phyloP scores from a whole-genome alignment of 768 basidiomycete genomes.

The Pleurotus platypus region DNA sequence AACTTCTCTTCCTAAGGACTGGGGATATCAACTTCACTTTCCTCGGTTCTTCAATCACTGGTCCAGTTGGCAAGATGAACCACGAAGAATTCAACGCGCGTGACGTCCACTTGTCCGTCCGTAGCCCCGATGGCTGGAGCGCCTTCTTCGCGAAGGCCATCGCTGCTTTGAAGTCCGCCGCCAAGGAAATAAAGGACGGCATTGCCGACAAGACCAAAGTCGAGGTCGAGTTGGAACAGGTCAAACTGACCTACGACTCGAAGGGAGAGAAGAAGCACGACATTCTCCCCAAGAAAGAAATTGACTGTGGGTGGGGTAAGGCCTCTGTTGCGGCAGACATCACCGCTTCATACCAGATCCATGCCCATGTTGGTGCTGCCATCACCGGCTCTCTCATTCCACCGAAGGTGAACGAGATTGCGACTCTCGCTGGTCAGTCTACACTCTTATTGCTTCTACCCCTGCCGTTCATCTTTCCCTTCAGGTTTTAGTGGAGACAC shows the following conservation, averaged over 20 bases:
- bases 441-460: too few species aligned
- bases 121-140: neutral
- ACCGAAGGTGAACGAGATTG: neutral
- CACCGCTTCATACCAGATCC: neutral
- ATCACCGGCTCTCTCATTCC: slow-evolving; percentile 2
- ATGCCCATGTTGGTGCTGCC: neutral
- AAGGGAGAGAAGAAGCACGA: neutral
- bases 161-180: neutral
- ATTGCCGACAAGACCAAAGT: neutral
- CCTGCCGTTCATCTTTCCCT: too few species aligned
- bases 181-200: neutral
- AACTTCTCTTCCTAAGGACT: too few species aligned
- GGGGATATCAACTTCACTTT: neutral
- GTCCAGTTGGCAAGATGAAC: slow-evolving; percentile 2
- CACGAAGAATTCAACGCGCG: neutral
- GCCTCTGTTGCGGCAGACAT: neutral
- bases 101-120: neutral
- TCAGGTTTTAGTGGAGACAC: slow-evolving; percentile 1
- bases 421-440: neutral
- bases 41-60: neutral
- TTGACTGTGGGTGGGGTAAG: neutral
- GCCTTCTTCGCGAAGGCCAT: neutral
- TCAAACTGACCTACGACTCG: neutral
- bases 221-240: neutral
- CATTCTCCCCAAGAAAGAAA: neutral